These are phyloP conservation scores for Amphicarpaea edgeworthii DNA, from an alignment of 306 rosid species.

Conservation along the genomic window DNA sequence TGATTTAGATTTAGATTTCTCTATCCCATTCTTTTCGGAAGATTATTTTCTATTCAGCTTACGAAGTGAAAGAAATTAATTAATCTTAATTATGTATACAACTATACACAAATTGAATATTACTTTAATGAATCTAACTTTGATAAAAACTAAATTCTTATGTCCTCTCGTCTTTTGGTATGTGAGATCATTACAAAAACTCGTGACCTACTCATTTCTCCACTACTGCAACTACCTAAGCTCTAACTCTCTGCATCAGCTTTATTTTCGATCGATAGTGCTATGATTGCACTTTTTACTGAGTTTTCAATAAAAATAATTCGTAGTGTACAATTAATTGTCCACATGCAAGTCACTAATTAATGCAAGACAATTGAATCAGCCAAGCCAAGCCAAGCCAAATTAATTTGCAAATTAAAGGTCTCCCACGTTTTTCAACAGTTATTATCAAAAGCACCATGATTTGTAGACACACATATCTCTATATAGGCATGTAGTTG, in stretches of 20 bases:
- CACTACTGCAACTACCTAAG: constrained; percentile 37
- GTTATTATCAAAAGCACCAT: constrained; percentile 15
- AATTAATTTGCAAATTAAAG: neutral
- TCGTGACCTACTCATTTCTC: constrained; percentile 38
- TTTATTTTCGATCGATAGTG: constrained; percentile 34
- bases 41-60: too few relatives aligned
- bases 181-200: constrained; percentile 29
- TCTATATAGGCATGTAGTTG: constrained; percentile 20
- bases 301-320: neutral
- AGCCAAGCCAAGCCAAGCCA: neutral
- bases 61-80: too few relatives aligned
- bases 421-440: neutral
- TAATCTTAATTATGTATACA: too few relatives aligned
- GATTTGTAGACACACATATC: constrained; percentile 26
- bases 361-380: constrained; percentile 8
- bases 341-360: neutral
- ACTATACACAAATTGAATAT: neutral
- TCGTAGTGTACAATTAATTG: constrained; percentile 2
- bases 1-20: too few relatives aligned
- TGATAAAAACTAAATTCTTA: neutral
- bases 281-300: constrained; percentile 28
- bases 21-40: too few relatives aligned
- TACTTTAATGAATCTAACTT: neutral
- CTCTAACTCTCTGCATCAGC: neutral
- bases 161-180: neutral